phyloP scores from a whole-genome alignment of 148 eudicot species.

The Arctostaphylos glauca region DNA sequence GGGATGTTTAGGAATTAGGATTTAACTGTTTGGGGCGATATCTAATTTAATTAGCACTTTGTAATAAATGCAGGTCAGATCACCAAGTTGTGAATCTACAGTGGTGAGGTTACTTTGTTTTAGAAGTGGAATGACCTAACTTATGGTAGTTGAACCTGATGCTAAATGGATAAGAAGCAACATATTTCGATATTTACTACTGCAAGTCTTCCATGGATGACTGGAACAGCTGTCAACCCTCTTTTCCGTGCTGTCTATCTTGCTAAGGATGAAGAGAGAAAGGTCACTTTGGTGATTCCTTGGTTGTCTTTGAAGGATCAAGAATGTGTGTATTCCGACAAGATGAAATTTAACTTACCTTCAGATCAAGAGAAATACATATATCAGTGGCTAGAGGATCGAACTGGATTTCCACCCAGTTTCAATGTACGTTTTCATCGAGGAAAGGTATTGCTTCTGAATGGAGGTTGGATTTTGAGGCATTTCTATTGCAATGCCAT shows the following conservation, averaged over 20 bases:
- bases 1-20: neutral
- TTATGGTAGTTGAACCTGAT: slow-evolving; percentile 17
- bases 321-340: slow-evolving; percentile 66
- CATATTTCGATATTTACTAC: slow-evolving; percentile 90
- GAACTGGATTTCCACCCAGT: slow-evolving; percentile 52
- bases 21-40: neutral
- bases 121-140: neutral
- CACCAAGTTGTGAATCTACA: neutral
- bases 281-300: slow-evolving; percentile 83
- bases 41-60: neutral
- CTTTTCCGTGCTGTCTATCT: slow-evolving; percentile 93
- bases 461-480: neutral
- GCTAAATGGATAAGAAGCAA: slow-evolving; percentile 66
- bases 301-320: slow-evolving; percentile 83
- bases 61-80: neutral
- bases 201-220: slow-evolving; percentile 99
- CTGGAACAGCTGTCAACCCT: slow-evolving; percentile 95
- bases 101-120: neutral
- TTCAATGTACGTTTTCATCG: slow-evolving; percentile 74
- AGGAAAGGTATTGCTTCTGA: slow-evolving; percentile 49
- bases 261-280: slow-evolving; percentile 57
- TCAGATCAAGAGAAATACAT: slow-evolving; percentile 74
- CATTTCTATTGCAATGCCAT: neutral
- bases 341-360: slow-evolving; percentile 56
- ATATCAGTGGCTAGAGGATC: slow-evolving; percentile 76